Percentiles rank a stretch among this genome's conserved stretches.
Conservation (phyloP, 495 filamentous ascomycete genomes). For the Penicillium fimorum region DNA sequence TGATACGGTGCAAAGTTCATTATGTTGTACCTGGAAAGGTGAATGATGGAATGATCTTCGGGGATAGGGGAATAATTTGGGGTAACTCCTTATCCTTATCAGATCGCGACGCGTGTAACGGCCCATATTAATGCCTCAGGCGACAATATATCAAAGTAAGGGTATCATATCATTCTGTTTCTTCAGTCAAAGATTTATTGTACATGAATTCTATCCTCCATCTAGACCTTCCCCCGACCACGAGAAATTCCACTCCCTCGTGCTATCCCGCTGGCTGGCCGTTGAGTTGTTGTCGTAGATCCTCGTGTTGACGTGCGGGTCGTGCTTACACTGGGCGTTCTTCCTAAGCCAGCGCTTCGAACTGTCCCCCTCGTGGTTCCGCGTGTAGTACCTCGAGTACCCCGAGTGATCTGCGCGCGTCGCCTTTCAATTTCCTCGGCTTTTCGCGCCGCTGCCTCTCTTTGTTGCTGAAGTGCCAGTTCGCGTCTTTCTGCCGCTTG, state of each 20-base stretch:
- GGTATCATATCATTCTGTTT: constrained; percentile 23
- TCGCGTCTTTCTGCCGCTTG: constrained; percentile 73
- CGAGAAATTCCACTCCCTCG: constrained; percentile 46
- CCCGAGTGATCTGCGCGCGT: constrained; percentile 45
- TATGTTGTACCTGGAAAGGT: constrained; percentile 7
- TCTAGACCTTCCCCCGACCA: constrained; percentile 37
- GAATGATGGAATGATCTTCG: neutral
- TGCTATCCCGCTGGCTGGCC: constrained; percentile 50
- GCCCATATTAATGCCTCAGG: constrained; percentile 17
- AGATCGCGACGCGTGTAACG: constrained; percentile 14
- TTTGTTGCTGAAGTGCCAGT: constrained; percentile 68
- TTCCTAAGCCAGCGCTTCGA: constrained; percentile 48
- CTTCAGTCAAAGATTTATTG: constrained; percentile 8
- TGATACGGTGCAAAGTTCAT: constrained; percentile 99
- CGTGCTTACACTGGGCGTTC: constrained; percentile 40
- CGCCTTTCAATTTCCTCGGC: constrained; percentile 72
- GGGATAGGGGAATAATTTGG: constrained; percentile 10
- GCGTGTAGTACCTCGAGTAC: constrained; percentile 46
- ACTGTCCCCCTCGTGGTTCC: constrained; percentile 45
- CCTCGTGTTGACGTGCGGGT: constrained; percentile 33
- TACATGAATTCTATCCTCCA: constrained; percentile 14
- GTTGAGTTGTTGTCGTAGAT: constrained; percentile 42
- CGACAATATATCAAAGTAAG: constrained; percentile 11
- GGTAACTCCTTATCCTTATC: constrained; percentile 30
- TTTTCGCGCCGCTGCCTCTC: constrained; percentile 65